Evolutionary conservation across 2,329 filamentous ascomycete genomes (phyloP), one percentile per base, ranked within the genome.

Genomic region (Ophidiomyces ophidiicola): DNA sequence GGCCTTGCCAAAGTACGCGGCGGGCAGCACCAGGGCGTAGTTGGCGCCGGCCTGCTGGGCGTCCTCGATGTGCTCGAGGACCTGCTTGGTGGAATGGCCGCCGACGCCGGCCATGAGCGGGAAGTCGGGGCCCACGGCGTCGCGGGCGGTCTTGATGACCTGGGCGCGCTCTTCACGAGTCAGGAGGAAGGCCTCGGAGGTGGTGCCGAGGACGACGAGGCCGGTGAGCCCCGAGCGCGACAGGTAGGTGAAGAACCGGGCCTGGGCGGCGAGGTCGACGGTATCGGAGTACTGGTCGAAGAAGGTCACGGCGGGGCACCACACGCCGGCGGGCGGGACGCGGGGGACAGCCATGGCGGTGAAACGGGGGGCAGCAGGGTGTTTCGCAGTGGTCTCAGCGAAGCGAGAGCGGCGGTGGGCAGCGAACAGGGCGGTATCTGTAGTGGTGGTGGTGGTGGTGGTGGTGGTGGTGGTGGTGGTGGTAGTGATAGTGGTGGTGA

Each of bases 1-100:
- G 10, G 70, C 69, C 55, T 76, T 78, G 48, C 72, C 74, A 50
- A 80, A 80, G 57, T 80, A 80, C 4, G 69, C 75, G 1, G 72
- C 69, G 1, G 76, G 76, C 19, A 80, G 66, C 7, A 80, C 67
- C 10, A 81, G 62, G 0, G 66, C 66, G 49, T 74, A 80, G 58
- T 79, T 64, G 30, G 75, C 74, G 11, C 76, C 76, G 0, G 74
- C 76, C 0, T 63, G 64, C 14, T 64, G 61, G 1, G 77, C 77
- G 50, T 80, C 77, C 19, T 55, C 50, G 39, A 76, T 67, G 44
- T 69, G 70, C 53, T 78, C 70, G 1, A 78, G 64, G 3, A 73
- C 72, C 57, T 81, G 76, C 46, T 68, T 68, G 2, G 74, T 80
- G 11, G 74, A 78, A 55, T 80, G 76, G 0, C 71, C 75, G 12